Evolutionary conservation across 768 basidiomycete genomes (phyloP), one percentile per base, ranked within the genome.

Genomic region (Boletus sp.): DNA sequence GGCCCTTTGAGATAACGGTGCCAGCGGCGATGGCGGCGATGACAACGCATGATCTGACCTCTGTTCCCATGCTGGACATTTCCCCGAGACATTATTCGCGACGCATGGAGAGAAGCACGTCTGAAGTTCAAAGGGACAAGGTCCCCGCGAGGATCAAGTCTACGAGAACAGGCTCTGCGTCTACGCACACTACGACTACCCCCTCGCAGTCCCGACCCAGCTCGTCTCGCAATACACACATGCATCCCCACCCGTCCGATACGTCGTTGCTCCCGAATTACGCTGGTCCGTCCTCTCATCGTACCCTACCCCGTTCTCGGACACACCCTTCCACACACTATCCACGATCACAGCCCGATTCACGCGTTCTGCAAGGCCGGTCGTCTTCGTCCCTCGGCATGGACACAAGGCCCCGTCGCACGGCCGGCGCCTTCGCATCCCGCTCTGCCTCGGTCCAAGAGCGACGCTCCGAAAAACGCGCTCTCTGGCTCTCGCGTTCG

Each of bases 1-100:
- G 70, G 39, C 69, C 69, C 4, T 71, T 64, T 44, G 59, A 60
- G 14, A 12, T 54, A 17, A 35, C 17, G 2, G 54, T 59, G 18
- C 66, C 64, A 4, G 59, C 61, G 18, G 37, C 52, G n/a, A 59
- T 35, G 30, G 12, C 17, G 33, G 41, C 49, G 36, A 46, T 36
- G 32, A 28, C 28, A 9, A 52, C 24, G 36, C 45, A 14, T 17
- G 14, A 24, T 35, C 4, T 4, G 10, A 36, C 52, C 14, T 47
- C 56, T 20, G 4, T 18, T 1, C 53, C 62, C 5, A 40, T 55
- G 12, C 35, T 57, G 1, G 42, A 52, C n/a, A 42, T 55, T 28
- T 54, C 59, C 30, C 17, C 33, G 32, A 55, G 56, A 44, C 44
- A 54, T 46, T 28, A 40, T 36, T 28, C 49, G 15, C 48, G 44